These are phyloP conservation scores for Panicum virgatum DNA, from an alignment of 202 grass and related monocot genomes.

Conservation along the genomic window DNA sequence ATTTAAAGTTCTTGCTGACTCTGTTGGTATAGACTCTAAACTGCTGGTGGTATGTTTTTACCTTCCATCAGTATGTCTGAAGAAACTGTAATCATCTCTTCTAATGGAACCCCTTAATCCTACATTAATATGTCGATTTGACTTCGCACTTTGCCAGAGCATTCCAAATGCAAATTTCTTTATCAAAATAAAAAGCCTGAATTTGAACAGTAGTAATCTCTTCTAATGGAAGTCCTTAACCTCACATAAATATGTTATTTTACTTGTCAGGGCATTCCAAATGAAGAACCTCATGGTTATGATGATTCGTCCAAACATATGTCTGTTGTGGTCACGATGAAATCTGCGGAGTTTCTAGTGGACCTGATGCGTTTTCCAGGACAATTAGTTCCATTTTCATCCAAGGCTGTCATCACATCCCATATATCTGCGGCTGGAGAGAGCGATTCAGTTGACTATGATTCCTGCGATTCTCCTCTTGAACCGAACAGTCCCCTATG, in stretches of 20 bases:
- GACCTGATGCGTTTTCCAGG: slow-evolving; percentile 98
- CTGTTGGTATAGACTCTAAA: slow-evolving; percentile 88
- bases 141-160: slow-evolving; percentile 1
- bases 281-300: slow-evolving; percentile 76
- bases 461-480: slow-evolving; percentile 98
- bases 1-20: slow-evolving; percentile 94
- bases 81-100: slow-evolving; percentile 29
- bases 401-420: slow-evolving; percentile 77
- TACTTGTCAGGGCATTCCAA: slow-evolving; percentile 73
- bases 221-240: slow-evolving; percentile 15
- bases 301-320: slow-evolving; percentile 89
- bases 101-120: slow-evolving; percentile 22
- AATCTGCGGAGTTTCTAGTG: slow-evolving; percentile 78
- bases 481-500: slow-evolving; percentile 92
- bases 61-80: slow-evolving; percentile 29
- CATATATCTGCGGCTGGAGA: slow-evolving; percentile 92
- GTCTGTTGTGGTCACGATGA: slow-evolving; percentile 73
- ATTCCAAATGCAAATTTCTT: not conserved
- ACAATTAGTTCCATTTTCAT: slow-evolving; percentile 90
- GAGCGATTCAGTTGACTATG: slow-evolving; percentile 89
- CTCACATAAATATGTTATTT: slow-evolving; percentile 33
- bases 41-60: slow-evolving; percentile 76
- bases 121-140: slow-evolving; percentile 32
- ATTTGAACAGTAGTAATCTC: slow-evolving; percentile 14
- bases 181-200: slow-evolving; percentile 7